A percentile compares a stretch with the other conserved stretches of the same genome.
phyloP scores from a whole-genome alignment of 352 stramenopile species.

The Globisporangium barbulae region DNA sequence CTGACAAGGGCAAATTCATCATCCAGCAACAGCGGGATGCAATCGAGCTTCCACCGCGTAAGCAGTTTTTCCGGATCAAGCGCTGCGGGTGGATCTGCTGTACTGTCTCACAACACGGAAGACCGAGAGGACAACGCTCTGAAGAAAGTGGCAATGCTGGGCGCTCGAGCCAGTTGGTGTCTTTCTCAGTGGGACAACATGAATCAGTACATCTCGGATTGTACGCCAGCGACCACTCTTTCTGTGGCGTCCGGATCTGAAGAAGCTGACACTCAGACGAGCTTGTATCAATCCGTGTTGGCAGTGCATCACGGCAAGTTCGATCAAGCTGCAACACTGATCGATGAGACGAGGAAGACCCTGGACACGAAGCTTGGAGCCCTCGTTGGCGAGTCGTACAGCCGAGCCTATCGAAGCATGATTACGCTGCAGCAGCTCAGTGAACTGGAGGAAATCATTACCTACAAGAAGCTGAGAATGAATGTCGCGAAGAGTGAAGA shows the following conservation, averaged over 20 bases:
- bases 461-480: constrained; percentile 85
- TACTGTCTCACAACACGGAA: constrained; percentile 21
- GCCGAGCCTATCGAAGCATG: constrained; percentile 95
- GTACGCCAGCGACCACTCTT: constrained; percentile 14
- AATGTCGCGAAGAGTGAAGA: constrained; percentile 73
- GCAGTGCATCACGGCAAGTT: constrained; percentile 94
- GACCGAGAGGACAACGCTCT: constrained; percentile 45
- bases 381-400: constrained; percentile 96
- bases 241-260: constrained; percentile 12
- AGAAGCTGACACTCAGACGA: constrained; percentile 36
- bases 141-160: constrained; percentile 74
- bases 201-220: constrained; percentile 72
- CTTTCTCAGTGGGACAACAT: constrained; percentile 81
- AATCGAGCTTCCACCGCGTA: constrained; percentile 20
- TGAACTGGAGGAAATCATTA: constrained; percentile 98
- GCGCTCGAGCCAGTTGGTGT: constrained; percentile 82
- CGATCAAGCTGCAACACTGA: constrained; percentile 84
- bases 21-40: constrained; percentile 11
- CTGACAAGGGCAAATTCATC: constrained; percentile 11
- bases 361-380: constrained; percentile 95
- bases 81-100: constrained; percentile 5
- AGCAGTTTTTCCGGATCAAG: constrained; percentile 37
- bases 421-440: constrained; percentile 96
- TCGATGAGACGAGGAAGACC: constrained; percentile 91
- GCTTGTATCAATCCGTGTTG: constrained; percentile 88